Percentiles rank a stretch among this genome's conserved stretches.
phyloP scores from a whole-genome alignment of 176 grass and related monocot genomes.

The Puya raimondii region DNA sequence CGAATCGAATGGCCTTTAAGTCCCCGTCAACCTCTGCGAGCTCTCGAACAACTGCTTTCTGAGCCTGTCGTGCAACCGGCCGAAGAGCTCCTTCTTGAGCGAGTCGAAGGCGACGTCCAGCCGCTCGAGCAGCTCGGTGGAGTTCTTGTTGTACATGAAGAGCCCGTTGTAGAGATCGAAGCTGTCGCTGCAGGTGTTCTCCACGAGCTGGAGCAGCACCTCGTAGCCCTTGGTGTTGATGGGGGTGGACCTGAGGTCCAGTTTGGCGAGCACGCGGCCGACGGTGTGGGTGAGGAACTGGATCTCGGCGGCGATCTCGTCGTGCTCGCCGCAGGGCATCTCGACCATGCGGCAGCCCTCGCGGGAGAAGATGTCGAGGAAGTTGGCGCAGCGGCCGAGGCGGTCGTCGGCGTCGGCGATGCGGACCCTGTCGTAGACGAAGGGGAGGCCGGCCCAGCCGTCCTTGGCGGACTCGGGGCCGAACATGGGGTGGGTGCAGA shows the following conservation, averaged over 20 bases:
- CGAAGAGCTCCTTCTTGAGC: conserved; percentile 61
- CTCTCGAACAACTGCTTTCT: conserved; percentile 51
- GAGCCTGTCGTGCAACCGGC: conserved; percentile 51
- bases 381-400: conserved; percentile 25
- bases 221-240: conserved; percentile 54
- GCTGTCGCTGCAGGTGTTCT: conserved; percentile 88
- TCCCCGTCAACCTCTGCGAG: background rate
- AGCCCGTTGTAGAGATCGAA: conserved; percentile 88
- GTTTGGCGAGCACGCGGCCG: conserved; percentile 39
- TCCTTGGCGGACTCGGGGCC: conserved; percentile 55
- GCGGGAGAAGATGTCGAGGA: conserved; percentile 46
- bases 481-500: conserved; percentile 91
- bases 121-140: conserved; percentile 60
- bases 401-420: conserved; percentile 33
- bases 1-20: background rate
- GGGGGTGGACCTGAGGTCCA: conserved; percentile 30
- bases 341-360: conserved; percentile 76
- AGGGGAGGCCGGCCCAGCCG: conserved; percentile 51
- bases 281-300: conserved; percentile 85
- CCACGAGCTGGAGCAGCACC: conserved; percentile 59
- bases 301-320: conserved; percentile 49
- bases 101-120: conserved; percentile 50
- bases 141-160: conserved; percentile 91
- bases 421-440: conserved; percentile 62
- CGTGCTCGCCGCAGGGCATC: conserved; percentile 65